Evolutionary conservation across 495 filamentous ascomycete genomes (phyloP).

Genomic region (Trichoderma virens): DNA sequence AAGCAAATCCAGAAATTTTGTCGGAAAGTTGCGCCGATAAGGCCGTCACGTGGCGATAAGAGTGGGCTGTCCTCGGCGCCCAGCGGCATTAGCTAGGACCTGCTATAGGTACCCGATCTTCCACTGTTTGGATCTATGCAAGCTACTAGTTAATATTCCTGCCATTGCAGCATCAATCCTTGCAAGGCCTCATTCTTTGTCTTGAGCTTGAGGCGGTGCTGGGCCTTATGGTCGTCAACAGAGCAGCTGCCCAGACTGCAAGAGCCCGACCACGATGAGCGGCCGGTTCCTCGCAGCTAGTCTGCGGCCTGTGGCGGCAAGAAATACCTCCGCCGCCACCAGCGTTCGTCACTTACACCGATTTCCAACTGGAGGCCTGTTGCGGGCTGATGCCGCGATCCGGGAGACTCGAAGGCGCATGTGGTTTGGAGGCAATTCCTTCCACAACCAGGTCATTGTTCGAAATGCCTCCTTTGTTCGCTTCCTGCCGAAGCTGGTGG

Average conservation of each 20-base stretch:
- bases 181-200: too few relatives aligned
- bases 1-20: not conserved
- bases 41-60: constrained; percentile 10
- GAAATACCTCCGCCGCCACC: constrained; percentile 33
- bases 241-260: constrained; percentile 1
- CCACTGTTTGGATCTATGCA: not conserved
- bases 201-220: too few relatives aligned
- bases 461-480: constrained; percentile 81
- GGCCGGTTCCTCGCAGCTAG: constrained; percentile 71
- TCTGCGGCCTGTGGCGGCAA: constrained; percentile 57
- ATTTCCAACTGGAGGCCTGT: constrained; percentile 58
- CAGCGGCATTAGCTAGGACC: constrained; percentile 1
- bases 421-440: constrained; percentile 70
- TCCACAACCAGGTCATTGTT: constrained; percentile 80
- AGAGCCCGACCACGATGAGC: constrained; percentile 53
- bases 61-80: not conserved
- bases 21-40: not conserved
- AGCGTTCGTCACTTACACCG: constrained; percentile 60
- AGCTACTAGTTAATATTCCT: too few relatives aligned
- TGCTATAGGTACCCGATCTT: too few relatives aligned
- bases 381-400: constrained; percentile 55
- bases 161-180: too few relatives aligned
- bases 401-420: constrained; percentile 51
- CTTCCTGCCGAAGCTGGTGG: constrained; percentile 75
- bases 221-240: constrained; percentile 4